Base-by-base conservation (phyloP, 2,329 filamentous ascomycete genomes). In the Coniochaeta ligniaria region DNA sequence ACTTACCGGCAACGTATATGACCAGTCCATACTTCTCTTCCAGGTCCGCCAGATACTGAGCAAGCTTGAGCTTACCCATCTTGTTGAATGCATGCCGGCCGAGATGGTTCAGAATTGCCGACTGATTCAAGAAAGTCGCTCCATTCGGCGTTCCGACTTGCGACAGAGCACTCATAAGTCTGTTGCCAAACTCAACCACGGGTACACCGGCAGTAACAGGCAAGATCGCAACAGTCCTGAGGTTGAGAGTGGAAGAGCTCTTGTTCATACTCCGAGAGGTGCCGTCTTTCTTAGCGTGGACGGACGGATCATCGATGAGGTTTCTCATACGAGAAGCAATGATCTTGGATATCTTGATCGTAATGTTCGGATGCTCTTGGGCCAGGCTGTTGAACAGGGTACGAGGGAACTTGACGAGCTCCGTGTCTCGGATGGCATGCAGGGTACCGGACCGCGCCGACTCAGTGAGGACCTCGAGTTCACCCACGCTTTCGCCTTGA, bases 281-380 rank as follows among this genome's bases (percentile, higher is more conserved):
- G 54, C 78, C 77, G 59, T 94, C 89, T 62, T 85, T 85, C 9
- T 82, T 80, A 59, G 86, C 80, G 43, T 88, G 82, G 38, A 85
- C 83, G 17, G 91, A 76, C 1, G 92, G 90, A 67, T 93, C 89
- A 67, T 98, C 92, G 22, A 98, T 85, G 43, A 97, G 76, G 47
- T 91, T 85, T 63, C 94, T 83, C 95, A 99, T 98, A 3, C 95
- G 87, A 38, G 93, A 92, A 0, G 95, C 95, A 68, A 99, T 97
- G 66, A 99, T 95, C 74, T 98, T 99, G 1, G 95, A 98, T 31
- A 99, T 96, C 74, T 98, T 97, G 73, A 99, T 98, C 0, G 95
- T 98, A 69, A 99, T 99, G 50, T 92, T 96, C 6, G 95, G 95
- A 70, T 99, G 95, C 70, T 99, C 95, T 70, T 96, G 89, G 0